A percentile compares a stretch with the other conserved stretches of the same genome.
phyloP scores from a whole-genome alignment of 805 yeast genomes.

The Priceomyces carsonii region DNA sequence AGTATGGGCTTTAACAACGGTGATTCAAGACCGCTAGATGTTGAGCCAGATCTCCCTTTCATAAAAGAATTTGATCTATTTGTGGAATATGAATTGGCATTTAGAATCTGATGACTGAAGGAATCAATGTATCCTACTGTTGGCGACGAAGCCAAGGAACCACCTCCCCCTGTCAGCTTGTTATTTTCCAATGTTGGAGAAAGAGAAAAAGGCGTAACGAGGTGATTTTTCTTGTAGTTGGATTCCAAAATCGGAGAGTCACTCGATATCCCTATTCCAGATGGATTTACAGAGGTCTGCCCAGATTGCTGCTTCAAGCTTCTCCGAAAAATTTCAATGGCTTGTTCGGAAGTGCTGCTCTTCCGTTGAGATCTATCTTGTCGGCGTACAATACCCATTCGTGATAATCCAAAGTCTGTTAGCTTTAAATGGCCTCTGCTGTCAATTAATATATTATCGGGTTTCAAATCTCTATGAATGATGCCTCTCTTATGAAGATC shows the following conservation, averaged over 20 bases:
- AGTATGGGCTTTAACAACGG: constrained; percentile 51
- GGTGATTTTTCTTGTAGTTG: constrained; percentile 34
- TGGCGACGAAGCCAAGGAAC: constrained; percentile 14
- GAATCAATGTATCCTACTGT: constrained; percentile 13
- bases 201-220: constrained; percentile 46
- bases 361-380: constrained; percentile 52
- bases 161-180: constrained; percentile 11
- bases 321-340: constrained; percentile 40
- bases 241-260: constrained; percentile 29
- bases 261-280: constrained; percentile 9
- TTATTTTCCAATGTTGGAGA: constrained; percentile 39
- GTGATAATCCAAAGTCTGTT: constrained; percentile 92
- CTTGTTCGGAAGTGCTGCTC: constrained; percentile 44
- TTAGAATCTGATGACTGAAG: constrained; percentile 7
- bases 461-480: constrained; percentile 93
- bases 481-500: constrained; percentile 88
- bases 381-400: constrained; percentile 85
- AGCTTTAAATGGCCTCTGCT: constrained; percentile 84
- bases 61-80: constrained; percentile 7
- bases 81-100: background rate
- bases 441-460: constrained; percentile 89
- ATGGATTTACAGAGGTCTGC: constrained; percentile 28
- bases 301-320: constrained; percentile 16
- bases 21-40: constrained; percentile 45
- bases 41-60: constrained; percentile 24